These are phyloP conservation scores for Echinochloa phyllopogon DNA, from an alignment of 176 grass and related monocot species.

Conservation along the genomic window DNA sequence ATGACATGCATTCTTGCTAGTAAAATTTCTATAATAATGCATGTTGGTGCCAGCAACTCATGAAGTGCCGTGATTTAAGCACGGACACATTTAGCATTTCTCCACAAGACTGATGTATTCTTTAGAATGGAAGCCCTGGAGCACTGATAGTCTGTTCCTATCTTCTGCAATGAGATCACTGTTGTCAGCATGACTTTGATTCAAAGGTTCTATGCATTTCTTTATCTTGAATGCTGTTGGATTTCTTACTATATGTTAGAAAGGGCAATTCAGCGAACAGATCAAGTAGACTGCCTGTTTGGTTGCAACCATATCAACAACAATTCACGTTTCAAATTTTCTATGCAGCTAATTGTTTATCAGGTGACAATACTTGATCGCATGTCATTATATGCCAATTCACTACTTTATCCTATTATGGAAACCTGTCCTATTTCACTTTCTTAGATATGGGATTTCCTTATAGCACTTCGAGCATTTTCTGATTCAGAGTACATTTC, in stretches of 20 bases:
- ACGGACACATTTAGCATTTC: not conserved
- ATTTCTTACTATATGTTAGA: slow-evolving; percentile 36
- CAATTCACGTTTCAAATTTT: slow-evolving; percentile 22
- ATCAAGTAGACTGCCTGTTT: slow-evolving; percentile 7
- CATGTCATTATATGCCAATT: slow-evolving; percentile 10
- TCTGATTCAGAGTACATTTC: not conserved
- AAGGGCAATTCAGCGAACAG: not conserved
- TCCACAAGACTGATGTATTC: not conserved
- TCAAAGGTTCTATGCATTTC: slow-evolving; percentile 25
- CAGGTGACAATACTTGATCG: not conserved
- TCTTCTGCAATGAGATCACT: slow-evolving; percentile 16
- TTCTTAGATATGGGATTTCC: slow-evolving; percentile 9
- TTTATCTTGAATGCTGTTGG: slow-evolving; percentile 21
- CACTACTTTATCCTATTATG: not conserved
- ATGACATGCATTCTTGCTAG: slow-evolving; percentile 15
- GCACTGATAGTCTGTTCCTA: slow-evolving; percentile 3
- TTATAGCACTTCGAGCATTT: not conserved
- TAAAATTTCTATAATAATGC: slow-evolving; percentile 31
- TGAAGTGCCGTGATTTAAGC: slow-evolving; percentile 3
- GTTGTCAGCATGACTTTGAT: slow-evolving; percentile 14
- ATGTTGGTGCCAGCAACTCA: not conserved
- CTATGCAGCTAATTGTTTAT: slow-evolving; percentile 1
- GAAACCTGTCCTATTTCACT: not conserved
- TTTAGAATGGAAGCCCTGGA: slow-evolving; percentile 30
- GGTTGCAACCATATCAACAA: slow-evolving; percentile 27